Evolutionary conservation across 306 rosid species (phyloP).

Genomic region (Sindora glabra): DNA sequence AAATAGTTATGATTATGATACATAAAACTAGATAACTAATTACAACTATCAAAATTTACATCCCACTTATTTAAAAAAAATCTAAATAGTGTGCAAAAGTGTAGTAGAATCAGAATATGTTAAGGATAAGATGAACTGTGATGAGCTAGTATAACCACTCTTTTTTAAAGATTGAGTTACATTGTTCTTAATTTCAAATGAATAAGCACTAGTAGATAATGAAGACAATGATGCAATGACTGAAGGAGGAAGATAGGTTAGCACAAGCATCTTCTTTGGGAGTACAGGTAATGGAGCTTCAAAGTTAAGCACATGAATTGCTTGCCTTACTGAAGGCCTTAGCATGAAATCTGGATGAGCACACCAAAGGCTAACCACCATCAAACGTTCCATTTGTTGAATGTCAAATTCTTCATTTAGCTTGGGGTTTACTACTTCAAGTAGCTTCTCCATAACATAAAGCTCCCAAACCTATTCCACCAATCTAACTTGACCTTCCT

Average conservation of each 20-base stretch:
- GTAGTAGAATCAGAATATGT: no score
- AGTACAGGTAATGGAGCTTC: slow-evolving; percentile 19
- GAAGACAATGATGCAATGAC: neutral
- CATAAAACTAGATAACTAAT: no score
- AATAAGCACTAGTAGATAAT: neutral
- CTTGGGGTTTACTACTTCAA: slow-evolving; percentile 13
- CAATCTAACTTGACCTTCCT: slow-evolving; percentile 3
- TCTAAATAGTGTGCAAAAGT: no score
- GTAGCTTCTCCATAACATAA: slow-evolving; percentile 13
- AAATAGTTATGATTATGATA: no score
- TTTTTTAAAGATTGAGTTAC: no score
- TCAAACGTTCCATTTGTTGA: slow-evolving; percentile 14
- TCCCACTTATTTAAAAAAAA: no score
- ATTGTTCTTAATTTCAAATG: neutral
- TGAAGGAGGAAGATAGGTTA: neutral
- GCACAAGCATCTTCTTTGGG: slow-evolving; percentile 1
- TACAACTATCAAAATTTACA: no score
- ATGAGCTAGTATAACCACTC: no score
- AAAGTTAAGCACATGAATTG: slow-evolving; percentile 7
- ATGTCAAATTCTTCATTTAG: slow-evolving; percentile 8
- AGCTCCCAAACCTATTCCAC: slow-evolving; percentile 34
- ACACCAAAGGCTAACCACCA: slow-evolving; percentile 19
- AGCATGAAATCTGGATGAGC: slow-evolving; percentile 7
- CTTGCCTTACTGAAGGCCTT: slow-evolving; percentile 13
- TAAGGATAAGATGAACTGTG: no score